Conservation (phyloP, 495 filamentous ascomycete genomes). For the Baudoinia panamericana region DNA sequence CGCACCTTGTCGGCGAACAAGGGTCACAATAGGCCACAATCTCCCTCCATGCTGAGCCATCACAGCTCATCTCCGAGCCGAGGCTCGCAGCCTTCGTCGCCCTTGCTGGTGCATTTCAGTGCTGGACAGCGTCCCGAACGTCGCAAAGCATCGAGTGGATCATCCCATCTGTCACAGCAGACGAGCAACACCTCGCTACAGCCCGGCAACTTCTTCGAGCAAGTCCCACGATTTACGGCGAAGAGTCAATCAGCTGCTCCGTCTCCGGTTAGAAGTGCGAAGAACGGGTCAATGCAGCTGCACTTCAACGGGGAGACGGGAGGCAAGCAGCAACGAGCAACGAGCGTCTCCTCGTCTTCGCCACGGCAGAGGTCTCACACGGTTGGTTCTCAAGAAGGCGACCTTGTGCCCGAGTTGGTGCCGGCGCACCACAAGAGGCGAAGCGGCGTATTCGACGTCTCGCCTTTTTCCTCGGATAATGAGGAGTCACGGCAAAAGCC, state of each 20-base stretch:
- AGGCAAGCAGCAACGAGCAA: conserved; percentile 7
- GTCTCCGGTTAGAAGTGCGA: conserved; percentile 64
- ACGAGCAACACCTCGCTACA: conserved; percentile 54
- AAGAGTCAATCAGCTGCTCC: conserved; percentile 3
- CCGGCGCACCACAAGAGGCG: conserved; percentile 75
- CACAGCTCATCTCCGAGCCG: conserved; percentile 76
- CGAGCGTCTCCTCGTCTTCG: conserved; percentile 31
- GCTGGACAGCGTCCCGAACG: conserved; percentile 62
- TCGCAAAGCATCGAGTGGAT: conserved; percentile 73
- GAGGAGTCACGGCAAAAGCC: conserved; percentile 86
- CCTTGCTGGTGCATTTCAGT: conserved; percentile 81
- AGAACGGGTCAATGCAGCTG: conserved; percentile 24
- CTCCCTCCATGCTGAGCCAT: conserved; percentile 67
- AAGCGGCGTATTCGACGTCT: conserved; percentile 91
- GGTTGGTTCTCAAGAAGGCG: conserved; percentile 86
- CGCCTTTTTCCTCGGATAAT: conserved; percentile 93
- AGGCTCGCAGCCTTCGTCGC: conserved; percentile 85
- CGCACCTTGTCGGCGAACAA: conserved; percentile 67
- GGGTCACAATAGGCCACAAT: conserved; percentile 64
- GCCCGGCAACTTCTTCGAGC: conserved; percentile 60
- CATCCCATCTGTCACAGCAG: conserved; percentile 69
- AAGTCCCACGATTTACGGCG: conserved; percentile 39
- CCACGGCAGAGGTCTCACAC: conserved; percentile 76
- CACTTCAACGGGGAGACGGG: neutral
- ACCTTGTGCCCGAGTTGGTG: conserved; percentile 56